A percentile compares a stretch with the other conserved stretches of the same genome.
These are phyloP conservation scores for Stromatinia cepivora DNA, from an alignment of 2,329 filamentous ascomycete species.

Conservation along the genomic window DNA sequence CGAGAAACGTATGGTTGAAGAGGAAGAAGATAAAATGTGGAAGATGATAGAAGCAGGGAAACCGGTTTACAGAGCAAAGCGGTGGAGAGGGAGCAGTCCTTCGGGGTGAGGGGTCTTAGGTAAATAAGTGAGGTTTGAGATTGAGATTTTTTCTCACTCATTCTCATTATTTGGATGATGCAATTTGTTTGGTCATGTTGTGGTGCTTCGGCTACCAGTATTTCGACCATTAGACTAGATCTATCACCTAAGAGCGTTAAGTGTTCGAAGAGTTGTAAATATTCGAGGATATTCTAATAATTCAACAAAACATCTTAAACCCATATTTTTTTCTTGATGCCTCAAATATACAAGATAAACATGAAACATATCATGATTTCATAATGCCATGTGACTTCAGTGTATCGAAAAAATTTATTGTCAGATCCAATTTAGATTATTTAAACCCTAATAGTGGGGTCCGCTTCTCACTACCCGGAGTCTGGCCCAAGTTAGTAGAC, in stretches of 20 bases:
- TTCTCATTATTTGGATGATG: background rate
- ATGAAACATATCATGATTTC: background rate
- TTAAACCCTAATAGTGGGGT: background rate
- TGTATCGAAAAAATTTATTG: background rate
- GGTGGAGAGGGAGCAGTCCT: background rate
- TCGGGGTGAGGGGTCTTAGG: background rate
- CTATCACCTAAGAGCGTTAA: background rate
- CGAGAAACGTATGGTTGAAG: background rate
- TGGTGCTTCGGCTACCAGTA: background rate
- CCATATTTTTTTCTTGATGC: background rate
- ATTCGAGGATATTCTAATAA: background rate
- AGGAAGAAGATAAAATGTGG: constrained; percentile 1
- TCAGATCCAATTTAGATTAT: background rate
- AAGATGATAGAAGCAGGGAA: background rate
- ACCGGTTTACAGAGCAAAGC: background rate
- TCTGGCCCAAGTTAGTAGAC: background rate
- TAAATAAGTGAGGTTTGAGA: background rate
- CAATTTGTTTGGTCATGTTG: background rate
- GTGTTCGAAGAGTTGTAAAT: too few relatives aligned
- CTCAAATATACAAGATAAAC: too few relatives aligned
- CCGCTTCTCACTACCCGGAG: too few relatives aligned
- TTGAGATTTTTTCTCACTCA: background rate
- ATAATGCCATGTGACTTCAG: background rate
- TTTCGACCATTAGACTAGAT: background rate
- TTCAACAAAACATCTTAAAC: background rate